Base-by-base conservation (phyloP, 306 rosid species). In the Cicer chorassanicum region DNA sequence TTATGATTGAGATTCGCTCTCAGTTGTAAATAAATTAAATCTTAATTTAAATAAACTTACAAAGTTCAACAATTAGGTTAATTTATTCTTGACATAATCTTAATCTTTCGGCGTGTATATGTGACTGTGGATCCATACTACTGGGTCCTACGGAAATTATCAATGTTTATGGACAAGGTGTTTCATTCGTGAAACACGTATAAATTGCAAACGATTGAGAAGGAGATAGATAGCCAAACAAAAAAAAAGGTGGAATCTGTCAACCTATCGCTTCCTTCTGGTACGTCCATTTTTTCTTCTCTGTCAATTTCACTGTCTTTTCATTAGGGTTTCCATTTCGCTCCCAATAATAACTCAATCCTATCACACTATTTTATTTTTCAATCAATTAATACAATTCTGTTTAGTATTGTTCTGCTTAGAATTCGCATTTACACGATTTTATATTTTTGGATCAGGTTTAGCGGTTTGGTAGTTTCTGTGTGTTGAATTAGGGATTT, bases 301-400 rank as follows among this genome's bases (percentile, higher is more conserved):
- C 54, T 38, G 79, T 8, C 19, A 64, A 68, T 51, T 65, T 29
- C 36, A 6, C 39, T 9, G 34, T 59, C 68, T 59, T 73, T 24
- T 63, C 7, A 7, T 76, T 80, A 88, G 85, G 86, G 88, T 83
- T 83, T 82, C 34, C 9, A 16, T 67, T 46, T 16, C 53, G n/a
- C 44, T 56, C 29, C 11, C 57, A n/a, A 16, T 45, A 7, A 8
- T n/a, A 8, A 39, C 40, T 57, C 10, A 1, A 36, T 48, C 48
- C 40, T 19, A 78, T 51, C 48, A 4, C 9, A 13, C 61, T 8
- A 8, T 6, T 60, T 41, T 4, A 1, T n/a, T 45, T 5, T 7
- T 29, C 57, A 15, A 75, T 78, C 49, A 39, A 40, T 64, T 77
- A 75, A 48, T 13, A 57, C 64, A 13, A 13, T 39, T 9, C 72